These are phyloP conservation scores for Galerina marginata DNA, from an alignment of 768 basidiomycete species.

Conservation along the genomic window DNA sequence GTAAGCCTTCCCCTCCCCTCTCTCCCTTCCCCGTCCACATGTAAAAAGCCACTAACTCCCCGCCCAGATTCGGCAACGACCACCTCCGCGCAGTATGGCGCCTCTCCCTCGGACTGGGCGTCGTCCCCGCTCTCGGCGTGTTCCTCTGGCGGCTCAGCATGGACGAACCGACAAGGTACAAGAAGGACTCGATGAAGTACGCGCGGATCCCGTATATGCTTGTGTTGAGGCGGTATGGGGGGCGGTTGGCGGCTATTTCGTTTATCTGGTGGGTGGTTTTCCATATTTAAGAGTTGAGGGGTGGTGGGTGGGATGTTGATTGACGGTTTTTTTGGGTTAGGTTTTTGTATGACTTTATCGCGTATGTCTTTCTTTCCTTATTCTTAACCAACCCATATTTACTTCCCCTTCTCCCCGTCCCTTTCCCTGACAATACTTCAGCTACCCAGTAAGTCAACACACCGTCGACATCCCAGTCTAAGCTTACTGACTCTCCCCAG, in stretches of 20 bases:
- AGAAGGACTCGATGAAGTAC: slow-evolving; percentile 79
- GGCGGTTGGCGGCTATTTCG: slow-evolving; percentile 71
- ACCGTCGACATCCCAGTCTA: no score
- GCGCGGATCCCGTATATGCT: slow-evolving; percentile 77
- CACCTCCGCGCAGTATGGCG: slow-evolving; percentile 91
- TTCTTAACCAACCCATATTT: background rate
- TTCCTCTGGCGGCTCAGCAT: slow-evolving; percentile 87
- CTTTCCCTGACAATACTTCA: slow-evolving; percentile 26
- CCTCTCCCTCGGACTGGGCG: slow-evolving; percentile 81
- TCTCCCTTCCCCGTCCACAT: no score
- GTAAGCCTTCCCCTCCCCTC: slow-evolving; percentile 42
- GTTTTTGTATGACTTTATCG: slow-evolving; percentile 85
- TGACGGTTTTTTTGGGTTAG: slow-evolving; percentile 27
- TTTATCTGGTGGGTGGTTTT: slow-evolving; percentile 82
- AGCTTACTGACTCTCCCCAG: no score
- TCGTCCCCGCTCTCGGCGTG: slow-evolving; percentile 80
- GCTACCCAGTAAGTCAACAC: slow-evolving; percentile 69
- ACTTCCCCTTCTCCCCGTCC: background rate
- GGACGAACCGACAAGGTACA: slow-evolving; percentile 78
- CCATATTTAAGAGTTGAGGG: no score
- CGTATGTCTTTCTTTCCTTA: slow-evolving; percentile 42
- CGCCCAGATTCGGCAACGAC: slow-evolving; percentile 67
- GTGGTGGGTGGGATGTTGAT: background rate
- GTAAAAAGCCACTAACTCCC: background rate
- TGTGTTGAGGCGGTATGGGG: slow-evolving; percentile 81